Evolutionary conservation across 2,329 filamentous ascomycete genomes (phyloP).

Genomic region (Clonostachys sp.): DNA sequence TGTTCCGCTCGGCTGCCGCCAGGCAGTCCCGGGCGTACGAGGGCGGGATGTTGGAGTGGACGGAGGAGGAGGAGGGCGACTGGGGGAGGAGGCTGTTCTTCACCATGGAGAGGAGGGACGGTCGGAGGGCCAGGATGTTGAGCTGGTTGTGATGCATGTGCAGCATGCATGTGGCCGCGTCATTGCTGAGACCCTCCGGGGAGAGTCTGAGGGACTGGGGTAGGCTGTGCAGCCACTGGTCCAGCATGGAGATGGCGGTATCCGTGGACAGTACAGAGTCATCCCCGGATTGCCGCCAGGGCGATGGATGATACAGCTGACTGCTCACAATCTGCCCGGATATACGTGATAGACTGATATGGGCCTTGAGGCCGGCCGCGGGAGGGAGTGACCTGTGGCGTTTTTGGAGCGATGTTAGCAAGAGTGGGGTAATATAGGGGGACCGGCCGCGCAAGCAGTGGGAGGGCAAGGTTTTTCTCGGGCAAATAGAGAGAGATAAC

Average conservation of each 20-base stretch:
- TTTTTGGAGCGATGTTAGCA: neutral
- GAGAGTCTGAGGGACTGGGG: slow-evolving; percentile 29
- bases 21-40: slow-evolving; percentile 30
- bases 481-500: slow-evolving; percentile 12
- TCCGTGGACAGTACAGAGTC: slow-evolving; percentile 25
- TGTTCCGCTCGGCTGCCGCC: slow-evolving; percentile 38
- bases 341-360: slow-evolving; percentile 41
- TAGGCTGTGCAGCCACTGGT: slow-evolving; percentile 31
- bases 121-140: slow-evolving; percentile 40
- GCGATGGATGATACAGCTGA: slow-evolving; percentile 1
- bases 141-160: slow-evolving; percentile 48
- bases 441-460: no score
- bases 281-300: slow-evolving; percentile 12
- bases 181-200: slow-evolving; percentile 24
- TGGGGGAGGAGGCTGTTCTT: slow-evolving; percentile 14
- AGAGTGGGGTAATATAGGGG: neutral
- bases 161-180: slow-evolving; percentile 36
- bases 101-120: slow-evolving; percentile 40
- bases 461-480: no score
- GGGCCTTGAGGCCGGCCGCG: slow-evolving; percentile 35
- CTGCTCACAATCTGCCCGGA: slow-evolving; percentile 41
- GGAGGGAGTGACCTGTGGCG: slow-evolving; percentile 32
- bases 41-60: slow-evolving; percentile 1
- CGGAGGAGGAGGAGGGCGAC: neutral
- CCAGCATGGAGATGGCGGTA: slow-evolving; percentile 32